Base-by-base conservation (phyloP, 2,329 filamentous ascomycete genomes). In the Aspergillus oerlinghausenensis region DNA sequence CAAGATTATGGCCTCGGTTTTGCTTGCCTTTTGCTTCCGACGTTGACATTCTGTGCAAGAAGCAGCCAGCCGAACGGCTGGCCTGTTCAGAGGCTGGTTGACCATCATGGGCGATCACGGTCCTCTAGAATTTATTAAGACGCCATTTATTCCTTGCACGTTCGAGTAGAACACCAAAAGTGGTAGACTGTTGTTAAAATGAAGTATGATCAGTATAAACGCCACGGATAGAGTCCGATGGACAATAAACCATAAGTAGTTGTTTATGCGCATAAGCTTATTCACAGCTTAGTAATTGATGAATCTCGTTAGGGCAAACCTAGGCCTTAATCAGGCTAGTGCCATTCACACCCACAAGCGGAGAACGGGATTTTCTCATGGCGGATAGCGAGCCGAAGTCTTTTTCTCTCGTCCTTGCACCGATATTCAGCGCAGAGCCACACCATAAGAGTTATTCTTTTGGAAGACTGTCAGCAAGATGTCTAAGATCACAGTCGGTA, bases 401-500 rank as follows among this genome's bases (percentile, higher is more conserved):
- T 68, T 63, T 66, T 65, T 55, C 63, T 60, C 59, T 64, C 63
- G 61, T 55, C 52, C 50, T 50, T 58, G 47, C 55, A 62, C 61
- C 70, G 66, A 68, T 65, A 70, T 72, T 73, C 68, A 70, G 74
- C 78, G 75, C 73, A 78, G 77, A 81, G 77, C 84, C 84, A 83
- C 85, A 90, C 88, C 88, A 89, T 85, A 89, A 88, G 86, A 87
- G 84, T 69, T 61, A 77, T 78, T 88, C 86, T 89, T 88, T 83
- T 89, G 88, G 88, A 90, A 92, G 89, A 92, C 88, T 88, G 87
- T 84, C 84, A 67, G 70, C 78, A 79, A 70, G 70, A 82, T 82
- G 80, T 82, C 80, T 61, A 82, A 82, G 75, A 81, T 82, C 73
- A 79, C 80, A 80, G 80, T 82, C 79, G 79, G 79, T 81, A 73